A percentile compares a stretch with the other conserved stretches of the same genome.
Evolutionary conservation across 768 basidiomycete genomes (phyloP).

Genomic region (Pisolithus orientalis): DNA sequence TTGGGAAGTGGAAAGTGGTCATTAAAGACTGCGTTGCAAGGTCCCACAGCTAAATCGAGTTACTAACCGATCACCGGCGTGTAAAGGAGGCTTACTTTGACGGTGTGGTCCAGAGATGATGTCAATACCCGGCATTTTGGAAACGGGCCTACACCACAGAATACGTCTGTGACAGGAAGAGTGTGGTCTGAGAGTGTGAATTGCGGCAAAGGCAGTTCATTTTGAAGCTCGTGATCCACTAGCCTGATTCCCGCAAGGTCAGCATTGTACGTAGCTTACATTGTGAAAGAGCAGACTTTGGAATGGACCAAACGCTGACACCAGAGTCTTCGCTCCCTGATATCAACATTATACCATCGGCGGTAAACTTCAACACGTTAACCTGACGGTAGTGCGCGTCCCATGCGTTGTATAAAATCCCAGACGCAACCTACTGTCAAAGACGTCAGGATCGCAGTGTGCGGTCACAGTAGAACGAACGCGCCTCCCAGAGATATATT

Average conservation of each 20-base stretch:
- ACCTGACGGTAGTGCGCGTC: constrained; percentile 95
- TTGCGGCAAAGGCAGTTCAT: constrained; percentile 69
- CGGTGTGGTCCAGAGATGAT: constrained; percentile 81
- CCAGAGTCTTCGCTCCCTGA: constrained; percentile 90
- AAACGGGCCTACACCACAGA: constrained; percentile 74
- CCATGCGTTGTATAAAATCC: constrained; percentile 86
- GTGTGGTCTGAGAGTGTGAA: constrained; percentile 88
- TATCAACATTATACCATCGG: constrained; percentile 72
- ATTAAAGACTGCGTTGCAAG: constrained; percentile 66
- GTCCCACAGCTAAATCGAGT: constrained; percentile 67
- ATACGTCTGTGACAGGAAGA: constrained; percentile 77
- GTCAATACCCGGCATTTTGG: constrained; percentile 75
- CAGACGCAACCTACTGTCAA: constrained; percentile 71
- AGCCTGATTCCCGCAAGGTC: constrained; percentile 42
- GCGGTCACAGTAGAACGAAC: constrained; percentile 21
- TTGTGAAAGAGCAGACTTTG: constrained; percentile 51
- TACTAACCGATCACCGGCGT: constrained; percentile 8
- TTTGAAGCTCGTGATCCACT: constrained; percentile 67
- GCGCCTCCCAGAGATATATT: constrained; percentile 94
- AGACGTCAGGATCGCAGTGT: constrained; percentile 10
- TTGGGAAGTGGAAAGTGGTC: constrained; percentile 84
- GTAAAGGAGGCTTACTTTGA: constrained; percentile 55
- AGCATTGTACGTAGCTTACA: not conserved
- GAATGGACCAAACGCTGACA: constrained; percentile 83
- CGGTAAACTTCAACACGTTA: constrained; percentile 75